Evolutionary conservation across 805 yeast species (phyloP), one percentile per base, ranked within the genome.

Genomic region (Saccharomycopsis sp.): DNA sequence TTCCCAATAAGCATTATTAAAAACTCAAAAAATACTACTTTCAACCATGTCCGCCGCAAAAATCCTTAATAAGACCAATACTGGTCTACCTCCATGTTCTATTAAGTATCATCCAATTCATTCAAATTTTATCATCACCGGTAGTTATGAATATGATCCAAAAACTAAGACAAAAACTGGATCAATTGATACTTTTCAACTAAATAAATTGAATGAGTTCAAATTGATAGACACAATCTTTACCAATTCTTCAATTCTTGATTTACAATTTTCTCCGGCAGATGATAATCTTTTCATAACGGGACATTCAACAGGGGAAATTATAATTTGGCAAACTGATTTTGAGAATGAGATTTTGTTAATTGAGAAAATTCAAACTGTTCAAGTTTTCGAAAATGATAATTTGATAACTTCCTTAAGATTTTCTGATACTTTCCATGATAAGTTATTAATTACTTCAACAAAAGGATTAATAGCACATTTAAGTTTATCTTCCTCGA

Each of bases 81-180:
- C 89, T 0, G 57, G 62, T 1, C 61, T 76, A 2, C 97, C 97
- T 1, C 96, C 97, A 1, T 92, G 97, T 56, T 79, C 84, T 33
- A 57, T 89, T 3, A 66, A 79, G 28, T 67, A 78, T 8, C 73
- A 70, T 38, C 81, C 82, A 0, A 44, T 52, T 0, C 72, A 75
- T 32, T 51, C 58, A 3, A 51, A 67, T 0, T 53, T 70, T 8
- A 48, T 85, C 1, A 54, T 85, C 9, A 57, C 85, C 1, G 97
- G 96, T 0, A 87, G 96, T 0, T 89, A 92, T 55, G 73, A 79
- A 41, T 63, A 89, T 28, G 76, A 84, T 36, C 69, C 71, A 49
- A 64, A 67, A 8, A 62, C 68, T 13, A 78, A 80, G 1, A 49
- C 53, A 1, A 64, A 96, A 42, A 68, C 72, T 35, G 98, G 98